phyloP scores from a whole-genome alignment of 2,329 filamentous ascomycete species.

The Sporothrix variecibatus region DNA sequence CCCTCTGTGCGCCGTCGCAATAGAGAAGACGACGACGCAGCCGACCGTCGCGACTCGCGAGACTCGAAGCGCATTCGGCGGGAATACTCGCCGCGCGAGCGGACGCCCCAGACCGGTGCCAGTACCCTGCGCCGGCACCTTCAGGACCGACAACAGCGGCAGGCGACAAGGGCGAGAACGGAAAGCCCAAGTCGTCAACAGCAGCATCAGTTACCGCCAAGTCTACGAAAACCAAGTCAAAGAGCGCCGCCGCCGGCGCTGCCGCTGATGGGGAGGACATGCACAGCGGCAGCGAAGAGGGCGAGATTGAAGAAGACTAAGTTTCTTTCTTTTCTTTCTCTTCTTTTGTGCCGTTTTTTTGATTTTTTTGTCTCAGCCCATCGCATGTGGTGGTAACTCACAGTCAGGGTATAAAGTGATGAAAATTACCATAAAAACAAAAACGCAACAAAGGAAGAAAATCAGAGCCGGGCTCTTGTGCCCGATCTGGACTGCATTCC shows the following conservation, averaged over 20 bases:
- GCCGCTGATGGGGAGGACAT: slow-evolving; percentile 52
- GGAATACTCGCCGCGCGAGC: slow-evolving; percentile 1
- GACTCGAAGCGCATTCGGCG: slow-evolving; percentile 56
- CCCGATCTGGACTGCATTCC: neutral
- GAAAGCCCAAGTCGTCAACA: neutral
- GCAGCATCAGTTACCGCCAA: neutral
- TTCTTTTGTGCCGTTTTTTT: neutral
- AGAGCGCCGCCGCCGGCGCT: slow-evolving; percentile 47
- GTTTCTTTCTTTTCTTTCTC: slow-evolving; percentile 12
- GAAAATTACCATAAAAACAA: neutral
- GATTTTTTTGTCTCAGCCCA: neutral
- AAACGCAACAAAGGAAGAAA: neutral
- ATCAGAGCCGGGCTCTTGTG: no score
- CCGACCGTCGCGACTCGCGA: slow-evolving; percentile 64
- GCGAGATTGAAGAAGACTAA: slow-evolving; percentile 87
- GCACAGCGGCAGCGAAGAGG: slow-evolving; percentile 91
- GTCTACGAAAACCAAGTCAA: slow-evolving; percentile 44
- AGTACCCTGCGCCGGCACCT: neutral
- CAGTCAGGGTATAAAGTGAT: neutral
- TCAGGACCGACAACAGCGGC: neutral
- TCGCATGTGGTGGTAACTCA: slow-evolving; percentile 14
- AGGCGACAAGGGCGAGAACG: neutral
- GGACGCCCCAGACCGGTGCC: slow-evolving; percentile 32
- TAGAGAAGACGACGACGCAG: slow-evolving; percentile 66
- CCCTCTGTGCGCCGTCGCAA: slow-evolving; percentile 67